Conservation (phyloP, 257 asterid species). For the Nemophila menziesii region DNA sequence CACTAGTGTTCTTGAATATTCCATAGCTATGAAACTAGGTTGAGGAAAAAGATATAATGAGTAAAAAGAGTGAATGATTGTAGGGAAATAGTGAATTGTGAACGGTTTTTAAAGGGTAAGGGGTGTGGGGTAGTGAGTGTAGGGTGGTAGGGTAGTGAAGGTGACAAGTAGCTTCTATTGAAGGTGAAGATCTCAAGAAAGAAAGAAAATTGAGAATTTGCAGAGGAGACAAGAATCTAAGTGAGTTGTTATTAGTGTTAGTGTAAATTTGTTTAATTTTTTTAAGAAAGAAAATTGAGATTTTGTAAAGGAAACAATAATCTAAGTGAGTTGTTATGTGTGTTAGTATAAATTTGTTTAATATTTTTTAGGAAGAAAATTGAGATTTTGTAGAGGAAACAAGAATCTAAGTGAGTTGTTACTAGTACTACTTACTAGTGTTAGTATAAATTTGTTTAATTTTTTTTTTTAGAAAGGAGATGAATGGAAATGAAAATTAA, state of each 20-base stretch:
- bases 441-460: too few relatives aligned
- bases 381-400: too few relatives aligned
- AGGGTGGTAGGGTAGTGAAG: conserved; percentile 20
- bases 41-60: background rate
- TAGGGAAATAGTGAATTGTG: conserved; percentile 5
- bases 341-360: too few relatives aligned
- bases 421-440: too few relatives aligned
- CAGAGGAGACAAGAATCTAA: background rate
- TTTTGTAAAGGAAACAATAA: background rate
- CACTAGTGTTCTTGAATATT: conserved; percentile 12
- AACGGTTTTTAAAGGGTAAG: conserved; percentile 3
- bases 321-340: background rate
- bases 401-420: background rate
- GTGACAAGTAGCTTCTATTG: conserved; percentile 43
- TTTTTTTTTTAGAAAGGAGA: too few relatives aligned
- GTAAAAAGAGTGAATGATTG: conserved; percentile 4
- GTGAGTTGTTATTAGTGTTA: background rate
- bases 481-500: too few relatives aligned
- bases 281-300: too few relatives aligned
- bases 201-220: background rate
- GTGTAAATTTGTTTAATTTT: too few relatives aligned
- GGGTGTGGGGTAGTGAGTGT: conserved; percentile 10
- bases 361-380: too few relatives aligned
- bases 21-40: conserved; percentile 9
- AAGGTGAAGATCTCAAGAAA: conserved; percentile 66